phyloP scores from a whole-genome alignment of 768 basidiomycete species.

The Leccinellum albellum region DNA sequence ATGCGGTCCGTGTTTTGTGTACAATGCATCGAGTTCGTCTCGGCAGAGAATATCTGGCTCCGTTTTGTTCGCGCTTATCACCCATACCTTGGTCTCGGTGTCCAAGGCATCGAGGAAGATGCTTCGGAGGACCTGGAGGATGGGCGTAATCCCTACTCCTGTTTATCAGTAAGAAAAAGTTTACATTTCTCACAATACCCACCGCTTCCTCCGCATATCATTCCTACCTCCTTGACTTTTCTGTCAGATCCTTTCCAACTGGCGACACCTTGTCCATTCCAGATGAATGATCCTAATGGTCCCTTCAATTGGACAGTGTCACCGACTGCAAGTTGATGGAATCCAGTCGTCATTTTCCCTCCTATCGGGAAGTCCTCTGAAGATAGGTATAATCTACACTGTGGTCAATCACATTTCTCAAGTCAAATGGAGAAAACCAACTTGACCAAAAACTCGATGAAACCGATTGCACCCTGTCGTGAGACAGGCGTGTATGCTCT shows the following conservation, averaged over 20 bases:
- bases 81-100: constrained; percentile 39
- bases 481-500: constrained; percentile 63
- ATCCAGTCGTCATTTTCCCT: constrained; percentile 51
- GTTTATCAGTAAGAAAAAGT: background rate
- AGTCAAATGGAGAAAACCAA: constrained; percentile 16
- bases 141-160: constrained; percentile 48
- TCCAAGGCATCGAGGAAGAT: constrained; percentile 40
- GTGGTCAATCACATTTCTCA: constrained; percentile 4
- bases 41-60: constrained; percentile 50
- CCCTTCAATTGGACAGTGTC: constrained; percentile 57
- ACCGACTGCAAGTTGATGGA: constrained; percentile 44
- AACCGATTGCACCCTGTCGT: constrained; percentile 36
- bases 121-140: constrained; percentile 51
- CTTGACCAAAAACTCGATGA: constrained; percentile 55
- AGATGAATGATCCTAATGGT: constrained; percentile 54
- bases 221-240: constrained; percentile 40
- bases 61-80: constrained; percentile 46
- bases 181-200: constrained; percentile 7
- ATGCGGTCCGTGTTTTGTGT: constrained; percentile 19
- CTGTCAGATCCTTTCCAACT: constrained; percentile 34
- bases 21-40: constrained; percentile 44
- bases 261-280: constrained; percentile 41
- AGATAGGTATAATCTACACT: constrained; percentile 17
- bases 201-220: constrained; percentile 60
- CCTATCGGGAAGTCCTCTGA: constrained; percentile 36